Conservation (phyloP, 495 filamentous ascomycete species). For the Podospora anserina region DNA sequence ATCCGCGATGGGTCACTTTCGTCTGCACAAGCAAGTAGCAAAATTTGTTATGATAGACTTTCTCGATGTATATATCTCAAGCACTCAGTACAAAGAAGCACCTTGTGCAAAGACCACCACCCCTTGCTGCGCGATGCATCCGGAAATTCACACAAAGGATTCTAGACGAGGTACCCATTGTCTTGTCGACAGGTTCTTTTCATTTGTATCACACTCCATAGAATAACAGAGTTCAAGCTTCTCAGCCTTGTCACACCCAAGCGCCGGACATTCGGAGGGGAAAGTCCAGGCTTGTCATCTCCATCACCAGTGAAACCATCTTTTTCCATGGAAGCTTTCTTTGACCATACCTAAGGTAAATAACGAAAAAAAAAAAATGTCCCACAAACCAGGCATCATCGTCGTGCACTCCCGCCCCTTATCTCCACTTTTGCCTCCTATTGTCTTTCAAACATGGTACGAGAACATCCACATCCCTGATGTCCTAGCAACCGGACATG, state of each 20-base stretch:
- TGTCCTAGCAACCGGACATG: conserved; percentile 23
- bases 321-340: neutral
- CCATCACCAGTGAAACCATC: neutral
- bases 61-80: neutral
- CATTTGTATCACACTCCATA: no score
- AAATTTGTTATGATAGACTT: neutral
- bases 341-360: neutral
- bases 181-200: neutral
- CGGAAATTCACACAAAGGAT: neutral
- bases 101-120: neutral
- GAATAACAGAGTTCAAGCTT: neutral
- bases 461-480: conserved; percentile 31
- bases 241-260: neutral
- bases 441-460: conserved; percentile 28
- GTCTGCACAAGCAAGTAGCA: neutral
- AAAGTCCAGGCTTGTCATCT: neutral
- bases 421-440: conserved; percentile 15
- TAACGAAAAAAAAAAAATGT: neutral
- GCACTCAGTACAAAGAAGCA: neutral
- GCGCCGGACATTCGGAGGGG: neutral
- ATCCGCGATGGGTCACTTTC: neutral
- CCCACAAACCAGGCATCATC: conserved; percentile 12
- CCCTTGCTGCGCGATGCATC: neutral
- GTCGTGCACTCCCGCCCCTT: conserved; percentile 18
- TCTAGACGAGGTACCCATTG: neutral